Evolutionary conservation across 2,329 filamentous ascomycete species (phyloP).

Genomic region (Sclerotinia sclerotiorum): DNA sequence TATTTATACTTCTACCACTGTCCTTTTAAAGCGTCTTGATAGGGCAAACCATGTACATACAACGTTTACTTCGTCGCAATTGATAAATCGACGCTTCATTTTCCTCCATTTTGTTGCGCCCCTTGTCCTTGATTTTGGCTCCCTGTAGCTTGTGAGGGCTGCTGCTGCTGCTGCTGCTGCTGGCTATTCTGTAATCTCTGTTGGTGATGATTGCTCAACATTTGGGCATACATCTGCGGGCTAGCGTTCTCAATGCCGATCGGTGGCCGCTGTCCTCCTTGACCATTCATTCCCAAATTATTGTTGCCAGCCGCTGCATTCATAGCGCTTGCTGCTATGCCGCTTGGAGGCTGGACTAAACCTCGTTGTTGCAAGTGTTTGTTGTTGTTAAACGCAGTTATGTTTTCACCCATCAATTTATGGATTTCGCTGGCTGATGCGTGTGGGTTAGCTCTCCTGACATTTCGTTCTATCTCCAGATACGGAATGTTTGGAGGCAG

Average conservation of each 20-base stretch:
- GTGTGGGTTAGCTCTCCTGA: slow-evolving; percentile 11
- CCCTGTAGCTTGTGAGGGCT: slow-evolving; percentile 25
- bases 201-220: slow-evolving; percentile 51
- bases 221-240: slow-evolving; percentile 51
- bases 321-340: slow-evolving; percentile 51
- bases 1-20: slow-evolving; percentile 23
- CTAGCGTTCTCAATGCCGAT: slow-evolving; percentile 44
- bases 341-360: slow-evolving; percentile 41
- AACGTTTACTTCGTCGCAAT: slow-evolving; percentile 8
- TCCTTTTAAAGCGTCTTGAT: not conserved
- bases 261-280: slow-evolving; percentile 22
- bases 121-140: slow-evolving; percentile 24
- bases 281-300: slow-evolving; percentile 23
- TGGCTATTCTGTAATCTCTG: slow-evolving; percentile 27
- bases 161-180: slow-evolving; percentile 39
- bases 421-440: slow-evolving; percentile 19
- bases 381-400: slow-evolving; percentile 19
- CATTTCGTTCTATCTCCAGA: slow-evolving; percentile 15
- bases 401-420: slow-evolving; percentile 42
- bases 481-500: slow-evolving; percentile 12
- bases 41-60: not conserved
- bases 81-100: slow-evolving; percentile 13
- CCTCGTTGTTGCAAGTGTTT: slow-evolving; percentile 39
- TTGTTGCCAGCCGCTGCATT: slow-evolving; percentile 49
- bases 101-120: slow-evolving; percentile 22